These are phyloP conservation scores for Speleostelium caveatum DNA, from an alignment of 78 protist species.

Conservation along the genomic window DNA sequence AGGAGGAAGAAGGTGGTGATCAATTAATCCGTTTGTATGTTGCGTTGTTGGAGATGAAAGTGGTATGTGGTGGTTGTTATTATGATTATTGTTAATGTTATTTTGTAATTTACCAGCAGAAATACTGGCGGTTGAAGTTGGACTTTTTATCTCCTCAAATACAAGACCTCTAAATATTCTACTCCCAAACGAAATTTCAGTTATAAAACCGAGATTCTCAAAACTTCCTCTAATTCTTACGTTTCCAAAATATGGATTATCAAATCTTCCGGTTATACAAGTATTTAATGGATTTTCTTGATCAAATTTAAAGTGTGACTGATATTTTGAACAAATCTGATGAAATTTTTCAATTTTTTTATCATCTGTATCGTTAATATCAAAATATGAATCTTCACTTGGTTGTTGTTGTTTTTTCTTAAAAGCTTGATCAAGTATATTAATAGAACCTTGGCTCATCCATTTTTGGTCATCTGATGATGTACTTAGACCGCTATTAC, in stretches of 20 bases:
- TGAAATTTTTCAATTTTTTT: slow-evolving; percentile 32
- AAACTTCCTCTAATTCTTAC: slow-evolving; percentile 19
- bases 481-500: neutral
- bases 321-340: neutral
- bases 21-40: neutral
- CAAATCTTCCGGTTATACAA: slow-evolving; percentile 19
- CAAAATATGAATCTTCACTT: neutral
- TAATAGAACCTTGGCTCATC: neutral
- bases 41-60: neutral
- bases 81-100: neutral
- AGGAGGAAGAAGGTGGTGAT: too few species aligned
- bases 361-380: slow-evolving; percentile 10
- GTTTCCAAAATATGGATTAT: neutral
- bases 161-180: slow-evolving; percentile 49
- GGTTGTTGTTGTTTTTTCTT: neutral
- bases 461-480: neutral
- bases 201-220: neutral
- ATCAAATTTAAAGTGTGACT: neutral
- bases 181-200: slow-evolving; percentile 36
- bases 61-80: neutral
- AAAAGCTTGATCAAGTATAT: neutral
- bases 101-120: too few species aligned
- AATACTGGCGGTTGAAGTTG: neutral
- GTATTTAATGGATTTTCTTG: neutral
- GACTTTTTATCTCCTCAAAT: slow-evolving; percentile 40